Percentiles rank a stretch among this genome's conserved stretches.
Conservation (phyloP, 129 eudicot genomes). For the Lonicera japonica region DNA sequence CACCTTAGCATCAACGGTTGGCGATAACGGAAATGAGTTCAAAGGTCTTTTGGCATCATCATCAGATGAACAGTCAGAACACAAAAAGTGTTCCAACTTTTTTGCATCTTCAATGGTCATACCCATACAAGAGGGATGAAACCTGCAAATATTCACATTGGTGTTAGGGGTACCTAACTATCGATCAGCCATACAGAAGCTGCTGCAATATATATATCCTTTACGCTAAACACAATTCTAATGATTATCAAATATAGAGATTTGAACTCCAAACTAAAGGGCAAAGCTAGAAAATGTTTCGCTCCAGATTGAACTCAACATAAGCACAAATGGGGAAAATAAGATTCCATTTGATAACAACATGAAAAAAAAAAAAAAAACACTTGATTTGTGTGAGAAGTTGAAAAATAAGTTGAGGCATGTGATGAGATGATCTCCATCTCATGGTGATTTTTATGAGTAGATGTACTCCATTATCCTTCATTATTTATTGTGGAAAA, state of each 20-base stretch:
- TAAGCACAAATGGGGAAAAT: not conserved
- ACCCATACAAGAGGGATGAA: conserved; percentile 37
- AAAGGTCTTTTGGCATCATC: conserved; percentile 19
- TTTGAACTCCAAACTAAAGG: not conserved
- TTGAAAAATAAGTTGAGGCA: too few species aligned
- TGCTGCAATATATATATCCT: not conserved
- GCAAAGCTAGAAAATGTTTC: not conserved
- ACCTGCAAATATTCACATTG: conserved; percentile 13
- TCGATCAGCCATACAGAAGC: not conserved
- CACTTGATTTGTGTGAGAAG: too few species aligned
- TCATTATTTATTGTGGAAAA: too few species aligned
- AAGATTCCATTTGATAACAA: too few species aligned
- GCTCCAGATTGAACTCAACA: not conserved
- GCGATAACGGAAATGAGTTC: conserved; percentile 8
- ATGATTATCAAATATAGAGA: too few species aligned
- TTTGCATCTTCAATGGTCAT: conserved; percentile 36
- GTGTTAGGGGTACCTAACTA: not conserved
- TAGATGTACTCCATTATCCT: too few species aligned
- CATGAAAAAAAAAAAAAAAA: too few species aligned
- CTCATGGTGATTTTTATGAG: too few species aligned
- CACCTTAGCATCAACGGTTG: conserved; percentile 23
- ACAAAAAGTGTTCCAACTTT: conserved; percentile 26
- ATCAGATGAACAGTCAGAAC: conserved; percentile 27
- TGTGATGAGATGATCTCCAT: too few species aligned
- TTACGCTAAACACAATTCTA: too few species aligned